Percentiles rank a stretch among this genome's conserved stretches.
Evolutionary conservation across 2,329 filamentous ascomycete species (phyloP).

Genomic region (Cladophialophora bantiana): DNA sequence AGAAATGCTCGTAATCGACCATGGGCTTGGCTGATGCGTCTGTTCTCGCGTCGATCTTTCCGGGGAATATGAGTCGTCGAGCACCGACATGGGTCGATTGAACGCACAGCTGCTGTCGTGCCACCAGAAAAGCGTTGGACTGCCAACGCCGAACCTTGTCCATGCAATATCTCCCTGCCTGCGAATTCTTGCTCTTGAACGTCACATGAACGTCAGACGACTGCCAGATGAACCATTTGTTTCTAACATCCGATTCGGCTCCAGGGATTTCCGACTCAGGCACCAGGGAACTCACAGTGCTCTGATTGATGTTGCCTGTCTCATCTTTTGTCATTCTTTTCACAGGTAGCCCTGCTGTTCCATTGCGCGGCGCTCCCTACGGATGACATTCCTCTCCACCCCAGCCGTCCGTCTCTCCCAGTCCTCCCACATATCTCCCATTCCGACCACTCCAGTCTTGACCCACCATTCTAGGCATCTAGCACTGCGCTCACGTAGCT

Average conservation of each 20-base stretch:
- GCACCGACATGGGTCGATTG: neutral
- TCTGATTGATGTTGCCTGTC: slow-evolving; percentile 6
- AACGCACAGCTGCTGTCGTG: neutral
- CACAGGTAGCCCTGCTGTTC: slow-evolving; percentile 56
- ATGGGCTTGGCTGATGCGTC: neutral
- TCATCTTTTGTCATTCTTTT: slow-evolving; percentile 23
- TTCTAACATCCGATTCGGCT: neutral
- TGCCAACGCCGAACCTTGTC: neutral
- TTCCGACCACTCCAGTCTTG: slow-evolving; percentile 71
- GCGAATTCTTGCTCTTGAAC: neutral
- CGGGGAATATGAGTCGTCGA: neutral
- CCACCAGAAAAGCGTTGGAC: neutral
- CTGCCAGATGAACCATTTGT: neutral
- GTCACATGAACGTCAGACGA: slow-evolving; percentile 7
- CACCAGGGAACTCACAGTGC: neutral
- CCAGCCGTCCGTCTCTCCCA: slow-evolving; percentile 72
- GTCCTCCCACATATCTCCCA: slow-evolving; percentile 72
- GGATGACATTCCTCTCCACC: slow-evolving; percentile 70
- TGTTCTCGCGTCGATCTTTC: neutral
- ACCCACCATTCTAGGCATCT: slow-evolving; percentile 73
- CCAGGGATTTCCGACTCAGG: slow-evolving; percentile 1
- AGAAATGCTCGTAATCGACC: neutral
- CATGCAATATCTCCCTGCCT: neutral
- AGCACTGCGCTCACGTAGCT: slow-evolving; percentile 53
- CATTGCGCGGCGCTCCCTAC: slow-evolving; percentile 61